Percentiles rank a stretch among this genome's conserved stretches.
Evolutionary conservation across 768 basidiomycete genomes (phyloP).

Genomic region (Tylopilus intermedius): DNA sequence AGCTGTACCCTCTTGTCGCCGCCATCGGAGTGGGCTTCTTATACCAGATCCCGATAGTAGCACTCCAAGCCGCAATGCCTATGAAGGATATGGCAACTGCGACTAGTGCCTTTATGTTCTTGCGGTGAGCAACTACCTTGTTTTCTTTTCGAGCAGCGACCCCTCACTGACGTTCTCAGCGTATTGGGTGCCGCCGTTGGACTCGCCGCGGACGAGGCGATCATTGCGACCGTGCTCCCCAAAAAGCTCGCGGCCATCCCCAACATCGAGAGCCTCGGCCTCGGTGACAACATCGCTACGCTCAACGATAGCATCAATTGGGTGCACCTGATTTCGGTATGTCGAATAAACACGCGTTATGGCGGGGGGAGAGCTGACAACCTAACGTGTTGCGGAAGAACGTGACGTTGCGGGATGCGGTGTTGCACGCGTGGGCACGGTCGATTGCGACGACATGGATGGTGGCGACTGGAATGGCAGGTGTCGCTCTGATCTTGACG

Average conservation of each 20-base stretch:
- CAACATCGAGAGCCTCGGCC: conserved; percentile 18
- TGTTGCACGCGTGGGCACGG: conserved; percentile 62
- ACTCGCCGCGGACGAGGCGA: conserved; percentile 67
- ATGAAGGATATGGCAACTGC: too few species aligned
- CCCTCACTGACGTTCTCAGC: conserved; percentile 28
- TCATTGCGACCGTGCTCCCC: conserved; percentile 52
- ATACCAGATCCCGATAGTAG: too few species aligned
- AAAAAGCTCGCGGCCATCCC: conserved; percentile 33
- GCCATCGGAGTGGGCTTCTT: too few species aligned
- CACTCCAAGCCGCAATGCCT: too few species aligned
- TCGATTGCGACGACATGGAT: conserved; percentile 65
- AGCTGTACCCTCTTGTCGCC: too few species aligned
- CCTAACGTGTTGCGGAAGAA: conserved; percentile 36
- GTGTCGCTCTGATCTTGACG: conserved; percentile 45
- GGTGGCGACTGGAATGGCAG: conserved; percentile 54
- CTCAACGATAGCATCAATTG: conserved; percentile 43
- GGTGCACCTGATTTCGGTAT: conserved; percentile 31
- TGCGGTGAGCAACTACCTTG: conserved; percentile 39
- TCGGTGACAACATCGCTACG: conserved; percentile 35
- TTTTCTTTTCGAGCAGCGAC: not conserved
- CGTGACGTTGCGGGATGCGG: conserved; percentile 39
- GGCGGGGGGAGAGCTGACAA: not conserved
- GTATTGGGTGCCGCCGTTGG: conserved; percentile 70
- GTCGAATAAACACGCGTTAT: not conserved
- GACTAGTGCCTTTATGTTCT: conserved; percentile 6